A percentile compares a stretch with the other conserved stretches of the same genome.
phyloP scores from a whole-genome alignment of 768 basidiomycete genomes.

The Mycena indigotica region DNA sequence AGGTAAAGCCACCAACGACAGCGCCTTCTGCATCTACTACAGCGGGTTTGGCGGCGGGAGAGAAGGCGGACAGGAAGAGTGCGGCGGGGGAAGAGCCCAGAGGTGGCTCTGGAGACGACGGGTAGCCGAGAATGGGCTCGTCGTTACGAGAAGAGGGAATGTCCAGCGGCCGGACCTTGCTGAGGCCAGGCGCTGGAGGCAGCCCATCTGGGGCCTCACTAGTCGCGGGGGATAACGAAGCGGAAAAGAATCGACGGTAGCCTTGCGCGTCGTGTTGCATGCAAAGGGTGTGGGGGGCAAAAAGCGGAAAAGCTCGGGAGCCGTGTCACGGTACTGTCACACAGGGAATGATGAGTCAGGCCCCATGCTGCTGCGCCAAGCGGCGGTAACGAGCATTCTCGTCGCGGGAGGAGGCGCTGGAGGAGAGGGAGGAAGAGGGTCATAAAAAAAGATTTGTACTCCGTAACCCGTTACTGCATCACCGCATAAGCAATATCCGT shows the following conservation, averaged over 20 bases:
- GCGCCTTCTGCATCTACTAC: slow-evolving; percentile 68
- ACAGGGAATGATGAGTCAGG: too few relatives aligned
- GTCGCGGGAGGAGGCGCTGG: too few relatives aligned
- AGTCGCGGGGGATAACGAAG: background rate
- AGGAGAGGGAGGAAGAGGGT: too few relatives aligned
- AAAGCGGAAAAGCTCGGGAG: background rate
- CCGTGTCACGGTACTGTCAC: too few relatives aligned
- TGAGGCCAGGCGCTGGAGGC: background rate
- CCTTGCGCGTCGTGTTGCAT: slow-evolving; percentile 15
- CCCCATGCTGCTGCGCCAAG: too few relatives aligned
- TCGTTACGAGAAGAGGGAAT: background rate
- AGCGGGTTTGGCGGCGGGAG: slow-evolving; percentile 37
- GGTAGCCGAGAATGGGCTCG: background rate
- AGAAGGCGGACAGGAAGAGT: slow-evolving; percentile 70
- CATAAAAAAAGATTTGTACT: too few relatives aligned
- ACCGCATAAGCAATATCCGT: too few relatives aligned
- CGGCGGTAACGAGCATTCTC: too few relatives aligned
- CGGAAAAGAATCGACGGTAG: slow-evolving; percentile 18
- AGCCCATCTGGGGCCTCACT: background rate
- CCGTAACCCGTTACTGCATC: too few relatives aligned
- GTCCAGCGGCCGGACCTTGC: background rate
- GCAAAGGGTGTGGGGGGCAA: slow-evolving; percentile 12
- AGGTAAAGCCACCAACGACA: slow-evolving; percentile 66
- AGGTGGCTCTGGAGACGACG: background rate
- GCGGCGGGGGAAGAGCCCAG: slow-evolving; percentile 66